These are phyloP conservation scores for Colletotrichum sp. DNA, from an alignment of 2,329 filamentous ascomycete genomes.

Conservation along the genomic window DNA sequence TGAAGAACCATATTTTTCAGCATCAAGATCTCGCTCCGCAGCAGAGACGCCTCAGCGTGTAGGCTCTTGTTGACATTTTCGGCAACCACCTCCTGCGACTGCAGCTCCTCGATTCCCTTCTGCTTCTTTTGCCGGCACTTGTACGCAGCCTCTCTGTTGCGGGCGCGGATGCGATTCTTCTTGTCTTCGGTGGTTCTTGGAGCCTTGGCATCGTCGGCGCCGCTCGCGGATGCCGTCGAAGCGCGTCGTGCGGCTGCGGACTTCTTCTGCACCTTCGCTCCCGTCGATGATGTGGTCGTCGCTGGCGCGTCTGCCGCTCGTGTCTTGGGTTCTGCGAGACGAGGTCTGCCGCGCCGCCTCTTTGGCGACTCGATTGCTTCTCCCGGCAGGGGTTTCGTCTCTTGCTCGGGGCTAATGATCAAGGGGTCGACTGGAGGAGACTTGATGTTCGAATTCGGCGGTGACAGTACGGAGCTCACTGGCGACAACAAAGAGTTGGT, in stretches of 20 bases:
- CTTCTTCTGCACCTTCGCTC: background rate
- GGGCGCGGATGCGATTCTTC: conserved; percentile 16
- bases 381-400: background rate
- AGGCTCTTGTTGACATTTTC: conserved; percentile 16
- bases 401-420: background rate
- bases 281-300: background rate
- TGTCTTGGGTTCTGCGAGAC: background rate
- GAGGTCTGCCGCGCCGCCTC: conserved; percentile 1
- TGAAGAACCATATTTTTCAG: conserved; percentile 20
- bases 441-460: background rate
- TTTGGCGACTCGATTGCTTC: background rate
- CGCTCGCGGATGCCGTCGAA: conserved; percentile 1
- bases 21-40: conserved; percentile 17
- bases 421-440: background rate
- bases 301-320: background rate
- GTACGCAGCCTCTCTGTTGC: conserved; percentile 22
- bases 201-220: background rate
- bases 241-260: background rate
- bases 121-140: conserved; percentile 23
- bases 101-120: conserved; percentile 18
- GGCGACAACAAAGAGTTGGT: background rate
- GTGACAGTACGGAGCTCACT: background rate
- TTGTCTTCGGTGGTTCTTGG: background rate
- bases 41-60: background rate
- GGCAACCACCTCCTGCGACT: conserved; percentile 23